Evolutionary conservation across 2,329 filamentous ascomycete species (phyloP).

Genomic region (Fusarium sp.): DNA sequence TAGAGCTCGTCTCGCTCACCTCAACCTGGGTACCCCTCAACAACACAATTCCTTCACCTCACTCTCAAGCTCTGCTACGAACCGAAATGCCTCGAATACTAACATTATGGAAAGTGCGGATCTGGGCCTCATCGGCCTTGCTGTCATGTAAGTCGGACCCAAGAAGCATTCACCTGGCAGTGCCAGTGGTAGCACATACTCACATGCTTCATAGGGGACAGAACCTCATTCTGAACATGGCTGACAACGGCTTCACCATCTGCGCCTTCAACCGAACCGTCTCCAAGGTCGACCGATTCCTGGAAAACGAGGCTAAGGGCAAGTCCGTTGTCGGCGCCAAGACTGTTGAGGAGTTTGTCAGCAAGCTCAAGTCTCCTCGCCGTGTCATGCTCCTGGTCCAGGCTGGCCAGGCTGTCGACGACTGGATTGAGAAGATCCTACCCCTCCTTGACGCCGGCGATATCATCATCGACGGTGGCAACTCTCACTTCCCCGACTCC

Average conservation of each 20-base stretch:
- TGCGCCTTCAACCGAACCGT: slow-evolving; percentile 99
- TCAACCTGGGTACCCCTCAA: slow-evolving; percentile 72
- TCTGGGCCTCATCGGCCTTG: slow-evolving; percentile 91
- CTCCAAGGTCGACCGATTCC: slow-evolving; percentile 95
- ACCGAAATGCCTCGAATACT: slow-evolving; percentile 57
- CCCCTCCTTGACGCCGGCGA: slow-evolving; percentile 84
- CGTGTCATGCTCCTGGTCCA: slow-evolving; percentile 99
- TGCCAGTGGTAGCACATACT: slow-evolving; percentile 28
- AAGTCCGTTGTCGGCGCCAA: slow-evolving; percentile 95
- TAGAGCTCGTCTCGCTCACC: slow-evolving; percentile 79
- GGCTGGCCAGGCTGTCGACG: slow-evolving; percentile 96
- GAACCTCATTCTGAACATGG: slow-evolving; percentile 90
- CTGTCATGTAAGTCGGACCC: slow-evolving; percentile 74
- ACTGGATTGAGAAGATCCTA: slow-evolving; percentile 96
- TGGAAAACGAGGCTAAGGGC: slow-evolving; percentile 91
- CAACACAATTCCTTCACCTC: slow-evolving; percentile 47
- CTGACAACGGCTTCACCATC: slow-evolving; percentile 93
- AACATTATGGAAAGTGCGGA: slow-evolving; percentile 74
- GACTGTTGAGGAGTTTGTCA: slow-evolving; percentile 90
- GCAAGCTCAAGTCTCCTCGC: slow-evolving; percentile 96
- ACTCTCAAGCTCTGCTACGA: slow-evolving; percentile 37
- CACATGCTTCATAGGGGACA: slow-evolving; percentile 63
- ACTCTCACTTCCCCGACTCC: slow-evolving; percentile 99
- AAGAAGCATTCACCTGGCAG: background rate
- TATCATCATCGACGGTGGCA: slow-evolving; percentile 98